Evolutionary conservation across 768 basidiomycete genomes (phyloP), one percentile per base, ranked within the genome.

Genomic region (Mycena metata): DNA sequence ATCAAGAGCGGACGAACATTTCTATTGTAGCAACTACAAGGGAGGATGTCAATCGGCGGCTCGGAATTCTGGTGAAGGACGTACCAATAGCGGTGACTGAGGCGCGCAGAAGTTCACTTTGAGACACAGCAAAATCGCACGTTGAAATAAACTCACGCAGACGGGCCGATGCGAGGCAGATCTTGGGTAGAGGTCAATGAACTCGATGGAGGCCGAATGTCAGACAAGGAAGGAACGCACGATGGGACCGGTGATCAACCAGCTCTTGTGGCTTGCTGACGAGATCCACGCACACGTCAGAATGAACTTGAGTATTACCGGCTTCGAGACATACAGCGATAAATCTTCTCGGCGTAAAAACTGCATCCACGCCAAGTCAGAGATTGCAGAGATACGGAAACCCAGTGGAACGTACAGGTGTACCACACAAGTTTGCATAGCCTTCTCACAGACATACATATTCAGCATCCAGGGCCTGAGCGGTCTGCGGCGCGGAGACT

Each of bases 371-470:
- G n/a, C 13, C 8, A 26, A 43, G 46, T 21, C 2, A n/a, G n/a
- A 15, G 19, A 42, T 23, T 15, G 6, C 11, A 58, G 15, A 3
- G 52, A 26, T 12, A 9, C n/a, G 13, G 33, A 24, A 26, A 35
- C 23, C 13, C 2, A 17, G 0, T 8, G 2, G 43, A 19, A 58
- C 69, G 8, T 43, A 77, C 75, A 76, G 71, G 24, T 78, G 77
- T 3, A 68, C 75, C 61, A 76, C 58, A 61, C 74, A 75, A 1
- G 77, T 78, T 66, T 75, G 74, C 33, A 76, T 71, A 12, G 75
- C 76, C 76, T 77, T 21, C 21, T 5, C 16, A 46, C 33, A 1
- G 13, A 16, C n/a, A 39, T 13, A 49, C 6, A 24, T 26, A 15
- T 6, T 50, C 13, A 64, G 43, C 19, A 24, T 33, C 15, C 17